phyloP scores from a whole-genome alignment of 2,329 filamentous ascomycete species.

The Cercospora nicotianae region DNA sequence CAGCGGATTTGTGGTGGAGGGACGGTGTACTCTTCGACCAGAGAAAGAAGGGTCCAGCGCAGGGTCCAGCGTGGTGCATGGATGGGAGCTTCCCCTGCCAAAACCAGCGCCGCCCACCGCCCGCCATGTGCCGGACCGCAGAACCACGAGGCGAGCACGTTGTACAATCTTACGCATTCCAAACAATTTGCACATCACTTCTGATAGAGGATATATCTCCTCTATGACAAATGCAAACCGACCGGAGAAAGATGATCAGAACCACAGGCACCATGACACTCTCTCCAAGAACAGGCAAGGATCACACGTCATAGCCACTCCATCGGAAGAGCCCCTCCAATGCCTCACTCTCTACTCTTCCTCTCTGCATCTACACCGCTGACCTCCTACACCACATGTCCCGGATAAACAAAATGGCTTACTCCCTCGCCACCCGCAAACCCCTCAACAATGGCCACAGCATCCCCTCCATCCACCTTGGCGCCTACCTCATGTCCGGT shows the following conservation, averaged over 20 bases:
- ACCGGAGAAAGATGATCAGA: neutral
- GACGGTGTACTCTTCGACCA: neutral
- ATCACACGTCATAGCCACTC: neutral
- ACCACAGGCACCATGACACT: neutral
- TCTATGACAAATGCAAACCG: neutral
- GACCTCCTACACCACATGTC: slow-evolving; percentile 15
- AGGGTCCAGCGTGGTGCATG: neutral
- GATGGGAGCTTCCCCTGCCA: neutral
- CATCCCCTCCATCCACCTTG: slow-evolving; percentile 72
- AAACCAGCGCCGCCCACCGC: neutral
- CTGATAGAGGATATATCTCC: neutral
- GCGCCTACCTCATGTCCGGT: slow-evolving; percentile 70
- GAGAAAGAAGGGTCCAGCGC: neutral
- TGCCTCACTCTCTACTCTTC: neutral
- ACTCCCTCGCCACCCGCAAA: slow-evolving; percentile 47
- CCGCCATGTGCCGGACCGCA: neutral
- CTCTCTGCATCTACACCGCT: slow-evolving; percentile 1
- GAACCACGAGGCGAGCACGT: slow-evolving; percentile 1
- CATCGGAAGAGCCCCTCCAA: neutral
- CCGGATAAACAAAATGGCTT: slow-evolving; percentile 26
- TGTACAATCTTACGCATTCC: neutral
- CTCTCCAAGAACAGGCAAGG: neutral
- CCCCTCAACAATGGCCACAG: slow-evolving; percentile 63
- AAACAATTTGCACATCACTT: neutral
- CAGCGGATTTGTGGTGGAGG: neutral